Base-by-base conservation (phyloP, 805 yeast species). In the Starmerella tilneyi region DNA sequence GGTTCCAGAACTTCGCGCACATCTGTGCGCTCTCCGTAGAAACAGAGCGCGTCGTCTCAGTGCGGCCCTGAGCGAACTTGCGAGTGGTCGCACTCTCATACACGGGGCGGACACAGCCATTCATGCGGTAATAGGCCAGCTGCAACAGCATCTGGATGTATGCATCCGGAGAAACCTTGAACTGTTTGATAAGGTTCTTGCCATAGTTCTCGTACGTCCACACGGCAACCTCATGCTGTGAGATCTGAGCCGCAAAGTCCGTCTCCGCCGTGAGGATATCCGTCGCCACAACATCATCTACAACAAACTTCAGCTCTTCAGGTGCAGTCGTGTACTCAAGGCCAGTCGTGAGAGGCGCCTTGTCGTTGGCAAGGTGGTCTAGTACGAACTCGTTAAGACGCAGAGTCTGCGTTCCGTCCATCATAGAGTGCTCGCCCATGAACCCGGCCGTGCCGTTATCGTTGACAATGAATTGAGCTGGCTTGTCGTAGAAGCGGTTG, bases 391-490 rank as follows among this genome's bases (percentile, higher is more conserved):
- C 85, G 63, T 89, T 89, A 67, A 89, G 68, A 53, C 85, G 78
- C 58, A 84, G 76, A 24, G 95, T 89, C 60, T 96, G 94, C 9
- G 96, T 84, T 51, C 97, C 98, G 64, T 89, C 98, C 97, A 89
- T 89, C 70, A 77, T 82, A 19, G 96, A 85, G 69, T 89, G 98
- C 69, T 89, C 98, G 51, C 94, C 96, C 60, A 86, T 66, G 68
- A 88, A 89, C 0, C 96, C 97, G 7, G 96, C 84, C 51, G 78
- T 72, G 48, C 92, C 95, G 63, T 85, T 86, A 51, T 76, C 79
- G 48, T 82, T 69, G 44, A 89, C 77, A 55, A 86, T 74, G 62
- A 84, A 79, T 69, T 89, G 92, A 49, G 83, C 68, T 4, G 96
- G 89, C 70, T 89, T 89, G 70, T 89, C 97, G 63, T 74, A 89